Base-by-base conservation (phyloP, 352 stramenopile species). In the Globisporangium carolinianum region DNA sequence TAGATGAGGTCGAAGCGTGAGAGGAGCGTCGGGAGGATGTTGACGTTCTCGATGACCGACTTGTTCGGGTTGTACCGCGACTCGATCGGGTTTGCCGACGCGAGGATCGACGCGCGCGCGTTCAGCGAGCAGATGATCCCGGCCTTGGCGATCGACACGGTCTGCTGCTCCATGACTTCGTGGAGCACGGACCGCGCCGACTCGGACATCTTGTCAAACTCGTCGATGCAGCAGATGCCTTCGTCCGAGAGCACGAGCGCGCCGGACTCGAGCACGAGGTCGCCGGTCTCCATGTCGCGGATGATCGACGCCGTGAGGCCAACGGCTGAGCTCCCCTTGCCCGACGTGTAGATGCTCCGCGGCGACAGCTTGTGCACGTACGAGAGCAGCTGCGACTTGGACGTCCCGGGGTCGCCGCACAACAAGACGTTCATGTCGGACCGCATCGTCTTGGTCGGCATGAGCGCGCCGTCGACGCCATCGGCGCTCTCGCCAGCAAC, bases 1-100 rank as follows among this genome's bases (percentile, higher is more conserved):
- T 99, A 99, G 66, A 99, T 99, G 55, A 99, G 86, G 73, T 99
- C 97, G 66, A 99, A 99, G 45, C 97, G 91, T 62, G 89, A 98
- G 5, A 99, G 76, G 36, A 99, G 78, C 18, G 97, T 99, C 3
- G 97, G 97, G 17, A 98, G 79, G 48, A 99, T 92, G 68, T 98
- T 95, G 54, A 99, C 97, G 71, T 99, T 99, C 59, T 99, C 95
- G 42, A 99, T 95, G 41, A 99, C 97, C 37, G 85, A 98, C 58
- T 98, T 87, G 60, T 90, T 93, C 3, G 97, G 97, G 71, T 99
- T 99, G 86, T 99, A 99, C 32, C 97, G 75, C 48, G 91, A 98
- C 71, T 99, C 95, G 48, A 98, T 95, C 18, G 97, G 97, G 75
- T 99, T 99, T 5, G 97, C 97, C 6, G 93, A 98, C 36, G 97